Evolutionary conservation across 345 rosid genomes (phyloP), one percentile per base, ranked within the genome.

Genomic region (Aegle marmelos): DNA sequence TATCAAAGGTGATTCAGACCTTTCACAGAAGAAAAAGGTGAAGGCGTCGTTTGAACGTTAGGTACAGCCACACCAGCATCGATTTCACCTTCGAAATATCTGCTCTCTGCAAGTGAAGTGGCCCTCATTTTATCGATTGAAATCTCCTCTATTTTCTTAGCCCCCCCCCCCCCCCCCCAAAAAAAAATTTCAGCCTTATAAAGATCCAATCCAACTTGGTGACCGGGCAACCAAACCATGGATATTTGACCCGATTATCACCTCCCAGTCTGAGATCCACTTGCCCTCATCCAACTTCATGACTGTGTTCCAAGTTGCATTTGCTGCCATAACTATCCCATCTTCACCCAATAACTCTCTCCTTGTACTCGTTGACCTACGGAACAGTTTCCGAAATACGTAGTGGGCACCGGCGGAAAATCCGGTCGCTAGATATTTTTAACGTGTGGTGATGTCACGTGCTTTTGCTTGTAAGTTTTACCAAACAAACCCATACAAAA

Each of bases 81-180:
- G 17, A 85, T 83, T 4, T 85, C 90, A 7, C 89, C 88, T 33
- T 79, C 37, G 0, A 27, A 68, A 2, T 83, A 85, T 37, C 84
- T 66, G 56, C 85, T 76, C 25, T 80, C 84, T 1, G 30, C 36
- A 0, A 86, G 68, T 6, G 88, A 82, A 31, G 86, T 57, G 0
- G 76, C 82, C 21, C 72, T 69, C 8, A 1, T 70, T 59, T 24
- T 1, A n/a, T 84, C 89, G 21, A 80, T 83, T 17, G 88, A 81
- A 19, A 79, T 45, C 64, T 85, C 86, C 73, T 87, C 90, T 25
- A 82, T 82, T 79, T 83, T 87, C 74, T 28, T 57, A 0, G 90
- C 87, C 74, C 79, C 78, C 2, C 90, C 88, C 89, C 88, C 86
- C 57, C 92, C 91, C n/a, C n/a, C n/a, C n/a, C n/a, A n/a, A n/a